Evolutionary conservation across 140 eudicot genomes (phyloP).

Genomic region (Erigeron philadelphicus): DNA sequence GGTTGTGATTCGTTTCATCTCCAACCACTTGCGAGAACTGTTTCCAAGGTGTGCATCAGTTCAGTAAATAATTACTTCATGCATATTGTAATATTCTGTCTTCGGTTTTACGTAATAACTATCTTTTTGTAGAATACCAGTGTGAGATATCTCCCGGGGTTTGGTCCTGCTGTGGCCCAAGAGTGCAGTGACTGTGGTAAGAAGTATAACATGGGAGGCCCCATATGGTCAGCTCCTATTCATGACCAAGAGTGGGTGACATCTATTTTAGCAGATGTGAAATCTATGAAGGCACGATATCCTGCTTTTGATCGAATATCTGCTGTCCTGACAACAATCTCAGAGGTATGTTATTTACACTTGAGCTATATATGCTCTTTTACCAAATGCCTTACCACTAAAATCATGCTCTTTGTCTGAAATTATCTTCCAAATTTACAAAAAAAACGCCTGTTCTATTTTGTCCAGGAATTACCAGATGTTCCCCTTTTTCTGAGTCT

Average conservation of each 20-base stretch:
- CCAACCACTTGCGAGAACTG: slow-evolving; percentile 84
- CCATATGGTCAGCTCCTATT: slow-evolving; percentile 98
- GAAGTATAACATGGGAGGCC: slow-evolving; percentile 88
- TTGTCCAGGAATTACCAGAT: slow-evolving; percentile 82
- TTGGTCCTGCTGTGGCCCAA: slow-evolving; percentile 79
- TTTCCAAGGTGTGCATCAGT: slow-evolving; percentile 56
- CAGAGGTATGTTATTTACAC: slow-evolving; percentile 51
- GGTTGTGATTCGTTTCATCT: slow-evolving; percentile 98
- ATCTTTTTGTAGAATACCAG: slow-evolving; percentile 48
- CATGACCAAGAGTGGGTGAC: slow-evolving; percentile 97
- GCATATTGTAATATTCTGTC: background rate
- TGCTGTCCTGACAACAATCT: slow-evolving; percentile 83
- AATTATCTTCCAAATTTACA: too few species aligned
- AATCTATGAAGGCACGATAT: slow-evolving; percentile 60
- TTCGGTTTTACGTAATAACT: background rate
- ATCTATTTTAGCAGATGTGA: slow-evolving; percentile 66
- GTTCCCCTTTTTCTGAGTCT: slow-evolving; percentile 84
- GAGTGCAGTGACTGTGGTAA: slow-evolving; percentile 85
- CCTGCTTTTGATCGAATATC: slow-evolving; percentile 86
- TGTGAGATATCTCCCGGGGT: slow-evolving; percentile 86
- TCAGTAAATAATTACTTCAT: background rate
- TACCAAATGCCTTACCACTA: background rate
- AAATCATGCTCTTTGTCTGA: too few species aligned
- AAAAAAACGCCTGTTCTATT: background rate
- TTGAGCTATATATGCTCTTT: background rate